phyloP scores from a whole-genome alignment of 495 filamentous ascomycete genomes.

The Haplographium delicatum region DNA sequence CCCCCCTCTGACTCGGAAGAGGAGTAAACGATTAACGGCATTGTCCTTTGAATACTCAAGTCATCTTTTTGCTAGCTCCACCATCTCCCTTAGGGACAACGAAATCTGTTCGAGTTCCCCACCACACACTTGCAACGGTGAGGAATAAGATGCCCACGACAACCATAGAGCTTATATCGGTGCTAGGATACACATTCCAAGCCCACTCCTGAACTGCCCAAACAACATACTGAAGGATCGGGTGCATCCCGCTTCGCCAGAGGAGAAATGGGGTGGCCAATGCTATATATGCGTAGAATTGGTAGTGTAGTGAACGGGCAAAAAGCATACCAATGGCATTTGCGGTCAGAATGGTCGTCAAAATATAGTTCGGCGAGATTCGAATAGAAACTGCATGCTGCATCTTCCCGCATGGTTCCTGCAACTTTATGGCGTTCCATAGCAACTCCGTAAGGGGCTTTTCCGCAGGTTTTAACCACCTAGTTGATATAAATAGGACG shows the following conservation, averaged over 20 bases:
- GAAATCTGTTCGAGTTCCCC: constrained; percentile 47
- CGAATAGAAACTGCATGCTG: constrained; percentile 48
- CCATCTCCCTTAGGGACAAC: constrained; percentile 21
- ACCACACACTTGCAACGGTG: constrained; percentile 60
- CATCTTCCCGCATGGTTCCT: constrained; percentile 49
- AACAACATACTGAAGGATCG: constrained; percentile 59
- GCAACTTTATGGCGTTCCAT: constrained; percentile 44
- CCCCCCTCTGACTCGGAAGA: constrained; percentile 60
- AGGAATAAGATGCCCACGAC: constrained; percentile 67
- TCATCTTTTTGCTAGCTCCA: constrained; percentile 21
- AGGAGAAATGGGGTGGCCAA: constrained; percentile 90
- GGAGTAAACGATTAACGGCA: constrained; percentile 33
- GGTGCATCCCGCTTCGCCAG: constrained; percentile 74
- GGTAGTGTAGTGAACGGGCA: constrained; percentile 89
- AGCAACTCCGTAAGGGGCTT: constrained; percentile 42
- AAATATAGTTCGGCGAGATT: constrained; percentile 68
- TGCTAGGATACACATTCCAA: constrained; percentile 97
- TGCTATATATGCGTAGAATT: constrained; percentile 91
- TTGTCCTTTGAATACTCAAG: constrained; percentile 12
- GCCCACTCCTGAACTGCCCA: constrained; percentile 93
- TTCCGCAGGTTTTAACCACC: constrained; percentile 43
- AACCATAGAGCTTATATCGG: constrained; percentile 65
- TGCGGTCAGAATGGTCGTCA: constrained; percentile 73
- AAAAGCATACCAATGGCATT: constrained; percentile 84
- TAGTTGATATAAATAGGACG: constrained; percentile 47